Base-by-base conservation (phyloP, 169 alveolate species). In the Cryptosporidium ubiquitum region DNA sequence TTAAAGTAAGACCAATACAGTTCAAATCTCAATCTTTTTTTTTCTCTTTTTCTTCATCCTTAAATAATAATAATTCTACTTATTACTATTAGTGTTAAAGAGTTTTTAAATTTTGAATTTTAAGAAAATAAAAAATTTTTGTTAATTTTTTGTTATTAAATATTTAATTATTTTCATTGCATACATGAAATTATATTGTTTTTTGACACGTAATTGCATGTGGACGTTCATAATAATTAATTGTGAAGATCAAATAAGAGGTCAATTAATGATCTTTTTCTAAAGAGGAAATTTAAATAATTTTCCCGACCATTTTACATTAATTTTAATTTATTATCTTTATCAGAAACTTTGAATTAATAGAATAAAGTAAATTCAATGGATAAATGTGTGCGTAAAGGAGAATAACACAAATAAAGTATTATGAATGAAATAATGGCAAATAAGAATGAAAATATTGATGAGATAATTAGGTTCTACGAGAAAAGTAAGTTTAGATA, bases 401-500 rank as follows among this genome's bases (percentile, higher is more conserved):
- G 37, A 12, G 35, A 23, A 55, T n/a, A 55, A 23, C n/a, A 55
- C 16, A 16, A 64, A 10, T 5, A 64, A 64, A 64, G 7, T 35
- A 64, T 64, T 64, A 79, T 79, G 75, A 79, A 49, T 79, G 75
- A 60, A 26, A 23, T 61, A 23, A 58, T 23, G 39, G 10, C 64
- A 42, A 61, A 42, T 26, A 79, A 79, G 51, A 66, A 39, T 42
- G 89, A 79, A 61, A 58, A 66, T 79, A 79, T 58, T 35, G 89
- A 79, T 9, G 89, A 79, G 0, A 79, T 79, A 37, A 66, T 79
- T 31, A 35, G 61, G 40, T 58, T 79, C 20, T 79, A 79, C 52
- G 89, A 79, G 42, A 79, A 64, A 29, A 61, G 89, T 79, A 64
- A 79, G 89, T 79, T n/a, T 7, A 31, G 66, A 23, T n/a, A 6